Evolutionary conservation across 176 grass and related monocot genomes (phyloP).

Genomic region (Neostapfia colusana): DNA sequence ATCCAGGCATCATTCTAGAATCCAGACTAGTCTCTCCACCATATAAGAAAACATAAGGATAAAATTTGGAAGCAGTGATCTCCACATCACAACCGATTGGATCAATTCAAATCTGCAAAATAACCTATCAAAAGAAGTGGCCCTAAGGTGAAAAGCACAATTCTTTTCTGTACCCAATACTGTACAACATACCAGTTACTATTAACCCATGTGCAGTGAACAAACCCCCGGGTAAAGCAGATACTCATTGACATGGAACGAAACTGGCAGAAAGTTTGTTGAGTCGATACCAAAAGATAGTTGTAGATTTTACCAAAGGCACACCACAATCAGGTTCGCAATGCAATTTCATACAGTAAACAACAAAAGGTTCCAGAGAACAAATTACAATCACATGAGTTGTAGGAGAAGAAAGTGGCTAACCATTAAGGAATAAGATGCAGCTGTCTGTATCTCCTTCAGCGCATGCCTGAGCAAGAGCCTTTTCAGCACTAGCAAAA

Average conservation of each 20-base stretch:
- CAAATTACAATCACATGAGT: neutral
- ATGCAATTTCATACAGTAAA: neutral
- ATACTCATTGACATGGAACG: neutral
- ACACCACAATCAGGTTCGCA: conserved; percentile 5
- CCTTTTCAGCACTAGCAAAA: conserved; percentile 69
- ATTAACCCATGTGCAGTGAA: neutral
- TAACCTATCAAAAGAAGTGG: neutral
- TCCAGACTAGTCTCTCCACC: neutral
- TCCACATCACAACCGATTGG: neutral
- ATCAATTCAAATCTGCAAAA: neutral
- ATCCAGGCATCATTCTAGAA: neutral
- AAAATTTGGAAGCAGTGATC: conserved; percentile 2
- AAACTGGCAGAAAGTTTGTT: neutral
- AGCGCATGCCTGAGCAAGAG: conserved; percentile 64
- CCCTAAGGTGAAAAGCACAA: neutral
- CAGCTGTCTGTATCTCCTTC: conserved; percentile 66
- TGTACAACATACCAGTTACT: neutral
- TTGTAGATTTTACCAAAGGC: neutral
- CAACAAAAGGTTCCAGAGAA: neutral
- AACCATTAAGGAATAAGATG: conserved; percentile 82
- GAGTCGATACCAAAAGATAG: neutral
- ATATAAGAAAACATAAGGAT: neutral
- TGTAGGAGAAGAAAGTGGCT: conserved; percentile 7
- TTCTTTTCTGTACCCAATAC: neutral
- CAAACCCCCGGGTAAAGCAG: neutral